Base-by-base conservation (phyloP, 805 yeast species). In the Spathaspora girioi region DNA sequence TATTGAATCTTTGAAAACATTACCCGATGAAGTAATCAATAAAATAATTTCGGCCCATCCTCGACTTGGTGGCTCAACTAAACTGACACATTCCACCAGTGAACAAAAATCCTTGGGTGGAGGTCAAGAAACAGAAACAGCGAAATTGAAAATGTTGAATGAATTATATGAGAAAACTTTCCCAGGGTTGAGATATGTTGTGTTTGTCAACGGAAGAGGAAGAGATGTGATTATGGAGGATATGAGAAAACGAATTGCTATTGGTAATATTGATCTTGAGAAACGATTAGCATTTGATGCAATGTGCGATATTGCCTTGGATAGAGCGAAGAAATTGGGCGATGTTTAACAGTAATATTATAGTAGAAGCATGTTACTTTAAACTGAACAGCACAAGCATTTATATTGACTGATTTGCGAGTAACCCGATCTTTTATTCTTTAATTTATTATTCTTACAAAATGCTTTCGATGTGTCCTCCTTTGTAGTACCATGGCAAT, bases 41-140 rank as follows among this genome's bases (percentile, higher is more conserved):
- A 69, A 77, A 40, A 89, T 92, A 51, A 82, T 92, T n/a, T 84
- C 89, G 0, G 96, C 97, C 0, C 97, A 91, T 68, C 97, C 97
- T 15, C 75, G 97, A 50, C 71, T 91, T 15, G 97, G 97, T 0
- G 88, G 87, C 2, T 74, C 83, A 2, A 57, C 68, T 62, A 54
- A 59, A 44, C 86, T 89, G 7, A 71, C 67, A 3, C 92, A 87
- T 60, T 87, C 96, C 1, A 70, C 76, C 20, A 64, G 69, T 3
- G 97, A 91, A 66, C 97, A 91, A 64, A 79, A 77, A 52, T 80
- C 85, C 11, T 73, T 91, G 38, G 73, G 73, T 51, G 72, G n/a
- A n/a, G n/a, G 76, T 23, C 26, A 23, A 0, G 75, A 74, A 4
- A 70, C 78, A 51, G 83, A 84, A 54, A 77, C 83, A 1, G 62